A percentile compares a stretch with the other conserved stretches of the same genome.
phyloP scores from a whole-genome alignment of 2,329 filamentous ascomycete species.

The Stemphylium beticola region DNA sequence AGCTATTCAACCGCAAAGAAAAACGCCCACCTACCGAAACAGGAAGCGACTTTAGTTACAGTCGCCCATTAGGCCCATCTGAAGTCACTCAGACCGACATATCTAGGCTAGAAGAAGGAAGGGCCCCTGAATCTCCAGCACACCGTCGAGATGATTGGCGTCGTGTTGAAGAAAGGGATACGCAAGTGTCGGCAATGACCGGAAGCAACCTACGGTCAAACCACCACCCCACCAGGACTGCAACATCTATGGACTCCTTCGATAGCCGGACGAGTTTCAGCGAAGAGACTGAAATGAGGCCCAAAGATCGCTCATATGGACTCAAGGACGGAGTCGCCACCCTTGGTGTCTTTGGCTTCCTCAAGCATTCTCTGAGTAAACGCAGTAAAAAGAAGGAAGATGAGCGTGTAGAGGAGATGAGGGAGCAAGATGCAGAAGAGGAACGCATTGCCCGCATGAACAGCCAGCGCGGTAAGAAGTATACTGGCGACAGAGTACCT shows the following conservation, averaged over 20 bases:
- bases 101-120: slow-evolving; percentile 60
- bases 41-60: slow-evolving; percentile 61
- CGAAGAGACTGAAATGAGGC: slow-evolving; percentile 34
- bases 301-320: slow-evolving; percentile 42
- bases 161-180: slow-evolving; percentile 47
- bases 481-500: slow-evolving; percentile 69
- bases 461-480: slow-evolving; percentile 64
- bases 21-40: slow-evolving; percentile 53
- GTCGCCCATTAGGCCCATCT: slow-evolving; percentile 57
- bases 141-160: slow-evolving; percentile 44
- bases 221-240: slow-evolving; percentile 44
- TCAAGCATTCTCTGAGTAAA: slow-evolving; percentile 55
- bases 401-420: slow-evolving; percentile 63
- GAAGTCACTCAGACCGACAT: slow-evolving; percentile 57
- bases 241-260: slow-evolving; percentile 49
- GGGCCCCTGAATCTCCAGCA: slow-evolving; percentile 56
- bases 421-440: slow-evolving; percentile 58
- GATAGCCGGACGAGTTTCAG: slow-evolving; percentile 49
- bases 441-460: slow-evolving; percentile 60
- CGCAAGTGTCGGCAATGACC: slow-evolving; percentile 42
- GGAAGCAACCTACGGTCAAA: slow-evolving; percentile 56
- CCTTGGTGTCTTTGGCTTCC: slow-evolving; percentile 48
- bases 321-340: slow-evolving; percentile 57
- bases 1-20: slow-evolving; percentile 64
- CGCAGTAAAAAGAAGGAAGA: slow-evolving; percentile 65